Evolutionary conservation across 139 green algal genomes (phyloP), one percentile per base, ranked within the genome.

Genomic region (Coelastrella sp.): DNA sequence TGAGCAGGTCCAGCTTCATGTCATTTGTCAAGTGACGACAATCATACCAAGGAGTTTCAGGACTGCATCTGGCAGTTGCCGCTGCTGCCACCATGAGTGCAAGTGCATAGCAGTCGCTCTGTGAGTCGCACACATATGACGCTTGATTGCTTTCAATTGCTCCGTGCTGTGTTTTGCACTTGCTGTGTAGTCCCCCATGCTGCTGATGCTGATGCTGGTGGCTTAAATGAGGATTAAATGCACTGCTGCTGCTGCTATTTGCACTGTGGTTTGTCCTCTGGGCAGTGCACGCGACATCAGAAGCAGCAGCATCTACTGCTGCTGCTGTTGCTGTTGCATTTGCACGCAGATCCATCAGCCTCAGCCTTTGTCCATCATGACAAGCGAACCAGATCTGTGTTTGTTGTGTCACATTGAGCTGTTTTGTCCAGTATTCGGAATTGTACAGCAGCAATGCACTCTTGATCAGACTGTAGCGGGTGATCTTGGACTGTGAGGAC

Each of bases 321-420:
- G 73, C 73, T 81, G 73, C 32, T 67, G 50, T 32, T 48, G 27
- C 11, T 81, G 73, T 3, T 79, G 71, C 5, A 8, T 13, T 69
- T 25, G 9, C 45, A 40, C 32, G 5, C 3, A 81, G 73, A 19
- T 32, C 30, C 2, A 32, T 35, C 32, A 81, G 73, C n/a, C 30
- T 5, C 73, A 81, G 5, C 4, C 2, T 6, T 6, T 68, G 50
- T 9, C 73, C 73, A 37, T 81, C 34, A 48, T 81, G 73, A 35
- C 73, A 81, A 50, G 48, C 73, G 15, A 81, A 67, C 73, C 73
- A 81, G 5, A 81, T 48, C 30, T 81, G 73, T 21, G 73, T 81
- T 30, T 60, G 32, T 8, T 60, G 17, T 21, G 27, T 51, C 21
- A 35, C 38, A 57, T 81, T 81, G 73, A 81, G 73, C 19, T 60